A percentile compares a stretch with the other conserved stretches of the same genome.
phyloP scores from a whole-genome alignment of 1,284 basidiomycete genomes.

The Ustilago hordei region DNA sequence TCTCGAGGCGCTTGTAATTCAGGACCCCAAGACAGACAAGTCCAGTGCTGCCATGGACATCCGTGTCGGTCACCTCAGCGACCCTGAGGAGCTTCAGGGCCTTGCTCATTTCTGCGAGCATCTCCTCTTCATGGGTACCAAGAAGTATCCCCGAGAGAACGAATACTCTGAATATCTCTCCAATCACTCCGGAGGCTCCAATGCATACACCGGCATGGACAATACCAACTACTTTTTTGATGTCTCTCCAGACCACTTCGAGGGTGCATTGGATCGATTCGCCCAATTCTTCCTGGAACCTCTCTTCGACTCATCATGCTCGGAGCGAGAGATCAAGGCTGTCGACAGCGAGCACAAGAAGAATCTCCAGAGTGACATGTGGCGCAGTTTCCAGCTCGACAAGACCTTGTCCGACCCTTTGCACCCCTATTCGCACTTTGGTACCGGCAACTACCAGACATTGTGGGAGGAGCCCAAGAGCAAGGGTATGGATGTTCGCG shows the following conservation, averaged over 20 bases:
- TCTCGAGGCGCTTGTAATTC: slow-evolving; percentile 85
- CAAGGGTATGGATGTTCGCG: slow-evolving; percentile 84
- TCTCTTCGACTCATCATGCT: slow-evolving; percentile 89
- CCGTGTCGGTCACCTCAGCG: slow-evolving; percentile 91
- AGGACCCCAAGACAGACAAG: slow-evolving; percentile 90
- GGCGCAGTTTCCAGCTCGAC: slow-evolving; percentile 96
- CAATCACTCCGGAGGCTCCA: slow-evolving; percentile 89
- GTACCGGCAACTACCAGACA: slow-evolving; percentile 87
- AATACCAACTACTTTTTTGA: slow-evolving; percentile 96
- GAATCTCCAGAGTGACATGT: slow-evolving; percentile 92
- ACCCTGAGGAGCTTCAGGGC: slow-evolving; percentile 78
- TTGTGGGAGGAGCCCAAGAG: slow-evolving; percentile 76
- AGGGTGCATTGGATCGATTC: slow-evolving; percentile 89
- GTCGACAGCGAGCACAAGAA: slow-evolving; percentile 99
- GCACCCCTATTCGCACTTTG: slow-evolving; percentile 93
- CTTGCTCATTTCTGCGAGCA: slow-evolving; percentile 95
- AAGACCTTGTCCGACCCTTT: slow-evolving; percentile 82
- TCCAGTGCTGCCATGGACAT: slow-evolving; percentile 95
- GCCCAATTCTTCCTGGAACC: slow-evolving; percentile 94
- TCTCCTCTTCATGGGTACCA: slow-evolving; percentile 87
- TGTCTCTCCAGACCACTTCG: slow-evolving; percentile 85
- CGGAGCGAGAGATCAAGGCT: slow-evolving; percentile 92
- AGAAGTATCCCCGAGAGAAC: slow-evolving; percentile 68
- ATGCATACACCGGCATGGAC: slow-evolving; percentile 92
- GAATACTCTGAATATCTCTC: slow-evolving; percentile 78